Base-by-base conservation (phyloP, 78 protist genomes). In the Paulinella micropora region DNA sequence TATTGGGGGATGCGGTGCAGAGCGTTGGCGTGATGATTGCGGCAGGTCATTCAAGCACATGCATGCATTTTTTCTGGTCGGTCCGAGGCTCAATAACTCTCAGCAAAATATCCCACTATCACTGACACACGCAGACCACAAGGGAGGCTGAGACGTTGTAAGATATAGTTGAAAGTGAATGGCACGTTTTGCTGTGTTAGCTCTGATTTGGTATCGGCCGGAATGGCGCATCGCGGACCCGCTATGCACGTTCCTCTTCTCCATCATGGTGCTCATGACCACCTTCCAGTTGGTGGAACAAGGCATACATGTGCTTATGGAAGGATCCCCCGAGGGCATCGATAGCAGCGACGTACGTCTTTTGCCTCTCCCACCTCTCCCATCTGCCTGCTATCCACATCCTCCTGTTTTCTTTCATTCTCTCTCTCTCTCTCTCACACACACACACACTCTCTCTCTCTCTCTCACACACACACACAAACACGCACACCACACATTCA, bases 11-110 rank as follows among this genome's bases (percentile, higher is more conserved):
- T 64, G 88, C 93, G 67, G 64, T 94, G 4, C 96, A 93, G 89
- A 77, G 88, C 40, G 39, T 92, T 29, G 96, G 96, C 88, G 96
- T 94, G 1, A 87, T 93, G 91, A 91, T 93, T 39, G 95, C 95
- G 37, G 39, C 93, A 31, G 83, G n/a, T n/a, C n/a, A n/a, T n/a
- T n/a, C n/a, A n/a, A n/a, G n/a, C n/a, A n/a, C n/a, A n/a, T n/a
- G n/a, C n/a, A n/a, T n/a, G n/a, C n/a, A n/a, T n/a, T n/a, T n/a
- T n/a, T n/a, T n/a, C n/a, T n/a, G n/a, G n/a, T n/a, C n/a, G n/a
- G n/a, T n/a, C n/a, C n/a, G n/a, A n/a, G n/a, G n/a, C n/a, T n/a
- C n/a, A n/a, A n/a, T n/a, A n/a, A n/a, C n/a, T n/a, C n/a, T n/a
- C n/a, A n/a, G n/a, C n/a, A n/a, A n/a, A n/a, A n/a, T n/a, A n/a